Base-by-base conservation (phyloP, 805 yeast genomes). In the Lachancea thermotolerans region DNA sequence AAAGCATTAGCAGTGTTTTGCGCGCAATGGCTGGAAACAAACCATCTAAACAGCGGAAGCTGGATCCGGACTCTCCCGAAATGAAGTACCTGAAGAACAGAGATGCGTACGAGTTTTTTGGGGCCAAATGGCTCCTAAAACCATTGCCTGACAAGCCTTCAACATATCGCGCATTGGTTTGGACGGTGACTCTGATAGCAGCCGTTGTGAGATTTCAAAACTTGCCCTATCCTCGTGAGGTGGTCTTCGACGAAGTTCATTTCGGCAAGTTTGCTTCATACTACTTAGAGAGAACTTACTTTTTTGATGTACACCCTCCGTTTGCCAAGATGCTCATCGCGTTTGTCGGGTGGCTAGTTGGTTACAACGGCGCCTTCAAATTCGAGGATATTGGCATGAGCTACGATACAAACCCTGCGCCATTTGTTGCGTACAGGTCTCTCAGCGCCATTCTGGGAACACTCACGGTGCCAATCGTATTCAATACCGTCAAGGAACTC, bases 241-340 rank as follows among this genome's bases (percentile, higher is more conserved):
- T 85, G 47, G 93, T 85, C 2, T 85, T 85, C 55, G 95, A 85
- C 66, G 95, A 85, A 60, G 93, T 84, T 16, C 95, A 85, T 64
- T 85, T 85, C 57, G 95, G 95, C 32, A 85, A 85, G 57, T 85
- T 85, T 63, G 91, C 91, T 7, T 78, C 88, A 1, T 83, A 85
- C 66, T 91, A 91, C 65, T 68, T 91, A 48, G 85, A 91, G 65
- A 75, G 96, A 50, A 84, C 96, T 0, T 93, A 86, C 65, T 93
- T 88, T 65, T 93, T 93, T 59, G 99, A 93, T 67, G 79, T 93
- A 42, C 99, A 93, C 68, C 99, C 99, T 9, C 99, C 99, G 17
- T 87, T 93, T 66, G 99, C 96, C 44, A 93, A 93, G 65, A 73
- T 93, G 63, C 72, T 90, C 54, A 87, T 91, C 66, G 98, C 98